These are phyloP conservation scores for Sclerospora graminicola DNA, from an alignment of 352 stramenopile species.

Conservation along the genomic window DNA sequence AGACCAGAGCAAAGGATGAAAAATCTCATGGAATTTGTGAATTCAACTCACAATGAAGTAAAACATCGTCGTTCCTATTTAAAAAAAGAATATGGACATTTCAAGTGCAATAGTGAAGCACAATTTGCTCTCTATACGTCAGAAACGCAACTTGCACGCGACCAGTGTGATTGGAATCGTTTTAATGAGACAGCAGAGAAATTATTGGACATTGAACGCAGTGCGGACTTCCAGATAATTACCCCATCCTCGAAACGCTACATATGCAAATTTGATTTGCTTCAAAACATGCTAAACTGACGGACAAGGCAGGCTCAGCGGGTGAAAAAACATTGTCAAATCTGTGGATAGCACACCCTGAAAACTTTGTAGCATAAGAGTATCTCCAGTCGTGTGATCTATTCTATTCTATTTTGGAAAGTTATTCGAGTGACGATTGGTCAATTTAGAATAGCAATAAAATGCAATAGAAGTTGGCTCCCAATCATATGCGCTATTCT, in stretches of 20 bases:
- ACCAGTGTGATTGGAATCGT: slow-evolving; percentile 14
- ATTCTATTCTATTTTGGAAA: too few species aligned
- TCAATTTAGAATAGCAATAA: too few species aligned
- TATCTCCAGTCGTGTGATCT: too few species aligned
- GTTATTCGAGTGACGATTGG: too few species aligned
- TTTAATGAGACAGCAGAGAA: slow-evolving; percentile 21
- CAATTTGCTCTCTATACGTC: slow-evolving; percentile 32
- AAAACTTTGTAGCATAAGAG: slow-evolving; percentile 1
- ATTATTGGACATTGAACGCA: slow-evolving; percentile 27
- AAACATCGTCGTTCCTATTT: slow-evolving; percentile 10
- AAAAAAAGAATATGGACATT: slow-evolving; percentile 4
- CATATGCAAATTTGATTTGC: slow-evolving; percentile 37
- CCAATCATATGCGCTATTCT: too few species aligned
- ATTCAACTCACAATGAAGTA: background rate
- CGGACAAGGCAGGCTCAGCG: slow-evolving; percentile 5
- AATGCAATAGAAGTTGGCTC: too few species aligned
- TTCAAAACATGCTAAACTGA: slow-evolving; percentile 17
- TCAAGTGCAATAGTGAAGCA: slow-evolving; percentile 20
- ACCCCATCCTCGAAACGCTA: slow-evolving; percentile 40
- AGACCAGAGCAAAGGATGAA: slow-evolving; percentile 11
- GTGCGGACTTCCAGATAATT: slow-evolving; percentile 19
- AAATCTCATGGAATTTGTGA: slow-evolving; percentile 25
- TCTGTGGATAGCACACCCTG: slow-evolving; percentile 26
- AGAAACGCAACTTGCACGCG: slow-evolving; percentile 27
- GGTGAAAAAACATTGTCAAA: slow-evolving; percentile 11